Evolutionary conservation across 139 green algal species (phyloP).

Genomic region (Chlamydomonas applanata): DNA sequence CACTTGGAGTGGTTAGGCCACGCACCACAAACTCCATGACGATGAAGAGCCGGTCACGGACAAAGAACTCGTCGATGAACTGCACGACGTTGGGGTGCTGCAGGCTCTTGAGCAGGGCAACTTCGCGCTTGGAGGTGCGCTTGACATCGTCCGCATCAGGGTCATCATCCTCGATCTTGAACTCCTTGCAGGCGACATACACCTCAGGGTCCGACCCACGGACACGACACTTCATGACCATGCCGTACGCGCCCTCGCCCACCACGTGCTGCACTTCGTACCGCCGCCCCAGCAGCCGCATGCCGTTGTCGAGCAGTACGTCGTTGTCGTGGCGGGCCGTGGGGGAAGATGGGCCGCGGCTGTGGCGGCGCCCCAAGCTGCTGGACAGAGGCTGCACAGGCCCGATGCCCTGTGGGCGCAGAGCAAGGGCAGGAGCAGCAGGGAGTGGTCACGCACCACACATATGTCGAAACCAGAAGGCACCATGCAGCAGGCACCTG

Average conservation of each 20-base stretch:
- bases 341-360: not conserved
- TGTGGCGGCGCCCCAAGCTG: not conserved
- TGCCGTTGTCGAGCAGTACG: slow-evolving; percentile 23
- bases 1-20: too few relatives aligned
- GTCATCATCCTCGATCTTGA: slow-evolving; percentile 72
- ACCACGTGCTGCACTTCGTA: slow-evolving; percentile 59
- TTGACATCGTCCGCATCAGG: slow-evolving; percentile 62
- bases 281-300: slow-evolving; percentile 45
- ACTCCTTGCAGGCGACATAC: slow-evolving; percentile 85
- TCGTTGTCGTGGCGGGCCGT: slow-evolving; percentile 8
- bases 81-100: slow-evolving; percentile 53
- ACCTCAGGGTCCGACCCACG: slow-evolving; percentile 25
- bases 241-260: slow-evolving; percentile 84
- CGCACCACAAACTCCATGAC: slow-evolving; percentile 56
- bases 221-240: slow-evolving; percentile 74
- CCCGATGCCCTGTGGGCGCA: slow-evolving; percentile 3
- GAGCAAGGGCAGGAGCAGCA: too few relatives aligned
- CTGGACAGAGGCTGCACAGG: slow-evolving; percentile 1
- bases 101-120: slow-evolving; percentile 32
- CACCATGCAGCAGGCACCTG: too few relatives aligned
- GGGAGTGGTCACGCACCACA: too few relatives aligned
- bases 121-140: slow-evolving; percentile 52
- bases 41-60: slow-evolving; percentile 57
- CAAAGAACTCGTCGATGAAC: slow-evolving; percentile 57
- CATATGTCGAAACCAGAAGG: too few relatives aligned